Percentiles rank a stretch among this genome's conserved stretches.
Conservation (phyloP, 768 basidiomycete species). For the Amanita rubescens region DNA sequence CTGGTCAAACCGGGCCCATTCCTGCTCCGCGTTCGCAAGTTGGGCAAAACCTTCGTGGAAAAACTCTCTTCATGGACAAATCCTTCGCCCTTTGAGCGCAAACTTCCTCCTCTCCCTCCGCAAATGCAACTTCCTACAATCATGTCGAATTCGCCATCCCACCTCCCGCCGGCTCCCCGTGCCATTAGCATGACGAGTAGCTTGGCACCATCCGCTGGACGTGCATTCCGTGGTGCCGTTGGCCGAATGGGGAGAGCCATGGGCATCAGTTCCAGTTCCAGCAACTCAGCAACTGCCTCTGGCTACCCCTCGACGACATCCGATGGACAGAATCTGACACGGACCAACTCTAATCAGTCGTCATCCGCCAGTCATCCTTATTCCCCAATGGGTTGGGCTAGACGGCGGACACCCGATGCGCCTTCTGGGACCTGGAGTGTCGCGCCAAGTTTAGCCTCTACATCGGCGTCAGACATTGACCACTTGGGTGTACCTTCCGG, state of each 20-base stretch:
- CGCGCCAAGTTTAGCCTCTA: conserved; percentile 36
- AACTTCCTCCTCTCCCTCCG: conserved; percentile 15
- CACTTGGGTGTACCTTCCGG: conserved; percentile 31
- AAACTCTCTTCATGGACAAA: conserved; percentile 41
- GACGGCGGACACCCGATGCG: conserved; percentile 49
- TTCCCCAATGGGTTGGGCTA: conserved; percentile 29
- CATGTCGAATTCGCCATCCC: conserved; percentile 18
- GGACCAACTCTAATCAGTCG: conserved; percentile 34
- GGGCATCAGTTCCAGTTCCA: conserved; percentile 31
- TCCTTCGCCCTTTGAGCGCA: conserved; percentile 16
- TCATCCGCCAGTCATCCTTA: conserved; percentile 3
- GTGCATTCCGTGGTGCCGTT: conserved; percentile 63
- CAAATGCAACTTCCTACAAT: conserved; percentile 17
- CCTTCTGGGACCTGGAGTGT: conserved; percentile 54
- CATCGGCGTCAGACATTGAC: conserved; percentile 42
- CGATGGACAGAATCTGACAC: conserved; percentile 17
- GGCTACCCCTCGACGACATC: conserved; percentile 44
- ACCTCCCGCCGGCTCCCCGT: conserved; percentile 18
- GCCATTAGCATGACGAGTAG: conserved; percentile 66
- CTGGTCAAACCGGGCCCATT: background rate
- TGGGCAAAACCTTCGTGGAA: conserved; percentile 38
- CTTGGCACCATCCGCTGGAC: conserved; percentile 64
- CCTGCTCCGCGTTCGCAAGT: conserved; percentile 15
- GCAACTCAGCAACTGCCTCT: too few relatives aligned
- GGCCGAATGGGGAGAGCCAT: conserved; percentile 57